Conservation (phyloP, 345 rosid species). For the Pugionium dolabratum region DNA sequence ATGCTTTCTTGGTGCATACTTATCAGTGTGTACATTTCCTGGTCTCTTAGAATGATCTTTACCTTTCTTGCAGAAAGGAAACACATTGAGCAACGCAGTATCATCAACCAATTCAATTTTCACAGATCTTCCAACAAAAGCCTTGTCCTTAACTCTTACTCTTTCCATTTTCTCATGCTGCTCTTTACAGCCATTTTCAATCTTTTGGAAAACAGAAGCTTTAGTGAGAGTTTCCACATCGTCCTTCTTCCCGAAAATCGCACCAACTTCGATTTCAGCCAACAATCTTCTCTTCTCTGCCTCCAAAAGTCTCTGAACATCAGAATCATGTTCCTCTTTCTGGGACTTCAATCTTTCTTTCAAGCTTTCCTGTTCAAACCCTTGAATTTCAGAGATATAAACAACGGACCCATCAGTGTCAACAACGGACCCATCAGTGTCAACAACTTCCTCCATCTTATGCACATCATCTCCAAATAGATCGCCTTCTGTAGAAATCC, state of each 20-base stretch:
- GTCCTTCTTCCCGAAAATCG: conserved; percentile 40
- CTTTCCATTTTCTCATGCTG: conserved; percentile 22
- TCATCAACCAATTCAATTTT: conserved; percentile 71
- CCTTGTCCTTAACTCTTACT: conserved; percentile 35
- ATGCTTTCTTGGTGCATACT: conserved; percentile 38
- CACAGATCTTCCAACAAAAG: conserved; percentile 47
- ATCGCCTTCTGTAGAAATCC: conserved; percentile 19
- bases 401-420: conserved; percentile 24
- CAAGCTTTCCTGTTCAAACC: neutral
- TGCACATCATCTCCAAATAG: conserved; percentile 8
- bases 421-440: conserved; percentile 21
- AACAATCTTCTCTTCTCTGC: conserved; percentile 61
- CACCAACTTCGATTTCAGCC: conserved; percentile 59
- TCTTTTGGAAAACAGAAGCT: conserved; percentile 20
- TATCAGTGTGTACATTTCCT: conserved; percentile 26
- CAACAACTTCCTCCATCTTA: conserved; percentile 29
- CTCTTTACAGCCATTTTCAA: conserved; percentile 25
- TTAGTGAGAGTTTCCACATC: conserved; percentile 23
- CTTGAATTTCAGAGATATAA: conserved; percentile 31
- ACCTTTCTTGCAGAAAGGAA: conserved; percentile 39
- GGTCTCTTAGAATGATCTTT: conserved; percentile 39
- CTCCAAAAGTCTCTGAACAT: conserved; percentile 49
- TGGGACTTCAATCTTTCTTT: conserved; percentile 30
- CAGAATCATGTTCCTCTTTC: conserved; percentile 32
- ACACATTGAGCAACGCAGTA: conserved; percentile 62